These are phyloP conservation scores for Claviceps purpurea DNA, from an alignment of 2,329 filamentous ascomycete genomes.

Conservation along the genomic window DNA sequence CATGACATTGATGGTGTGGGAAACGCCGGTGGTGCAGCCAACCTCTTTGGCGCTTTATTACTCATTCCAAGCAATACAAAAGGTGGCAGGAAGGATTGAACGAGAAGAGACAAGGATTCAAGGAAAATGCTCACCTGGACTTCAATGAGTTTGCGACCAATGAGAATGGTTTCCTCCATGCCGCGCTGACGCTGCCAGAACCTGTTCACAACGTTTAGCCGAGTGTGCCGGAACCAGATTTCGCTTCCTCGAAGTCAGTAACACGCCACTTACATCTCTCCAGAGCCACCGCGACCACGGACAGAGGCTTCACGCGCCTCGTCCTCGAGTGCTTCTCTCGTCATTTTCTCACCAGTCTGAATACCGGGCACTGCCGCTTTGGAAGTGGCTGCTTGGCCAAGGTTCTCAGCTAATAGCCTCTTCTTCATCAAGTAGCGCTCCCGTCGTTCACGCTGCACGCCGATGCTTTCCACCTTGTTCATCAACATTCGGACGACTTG, in stretches of 20 bases:
- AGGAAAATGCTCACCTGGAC: conserved; percentile 20
- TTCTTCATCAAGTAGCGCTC: conserved; percentile 74
- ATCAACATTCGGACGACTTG: conserved; percentile 60
- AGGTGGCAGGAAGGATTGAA: too few species aligned
- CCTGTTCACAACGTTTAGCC: conserved; percentile 18
- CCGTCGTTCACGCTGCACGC: conserved; percentile 69
- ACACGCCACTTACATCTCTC: conserved; percentile 30
- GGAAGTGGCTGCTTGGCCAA: conserved; percentile 43
- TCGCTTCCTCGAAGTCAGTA: neutral
- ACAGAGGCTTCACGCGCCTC: conserved; percentile 40
- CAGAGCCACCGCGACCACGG: conserved; percentile 33
- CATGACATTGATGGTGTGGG: neutral
- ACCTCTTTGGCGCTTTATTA: too few species aligned
- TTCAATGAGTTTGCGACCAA: conserved; percentile 42
- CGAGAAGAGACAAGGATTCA: neutral
- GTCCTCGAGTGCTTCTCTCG: conserved; percentile 50
- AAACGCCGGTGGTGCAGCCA: neutral
- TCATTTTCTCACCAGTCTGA: conserved; percentile 48
- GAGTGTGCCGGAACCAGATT: neutral
- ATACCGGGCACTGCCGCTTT: conserved; percentile 32
- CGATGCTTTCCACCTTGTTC: conserved; percentile 70
- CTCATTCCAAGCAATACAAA: too few species aligned
- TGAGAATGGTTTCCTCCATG: conserved; percentile 41
- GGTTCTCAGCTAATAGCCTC: conserved; percentile 60
- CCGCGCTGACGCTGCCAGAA: conserved; percentile 51